phyloP scores from a whole-genome alignment of 2,329 filamentous ascomycete species.

The Colletotrichum incanum region DNA sequence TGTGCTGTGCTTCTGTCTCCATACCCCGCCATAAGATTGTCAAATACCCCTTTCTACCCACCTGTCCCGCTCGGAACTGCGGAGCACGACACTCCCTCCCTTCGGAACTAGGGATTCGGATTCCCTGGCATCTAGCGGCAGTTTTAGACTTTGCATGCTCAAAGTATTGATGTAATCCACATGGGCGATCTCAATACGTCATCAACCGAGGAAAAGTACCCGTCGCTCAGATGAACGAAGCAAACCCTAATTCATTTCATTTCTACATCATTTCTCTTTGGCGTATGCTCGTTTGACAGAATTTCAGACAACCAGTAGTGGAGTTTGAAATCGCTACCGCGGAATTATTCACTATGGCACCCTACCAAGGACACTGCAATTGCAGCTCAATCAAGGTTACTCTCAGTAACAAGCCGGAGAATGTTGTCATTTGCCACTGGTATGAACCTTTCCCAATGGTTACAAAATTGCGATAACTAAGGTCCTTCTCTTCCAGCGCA shows the following conservation, averaged over 20 bases:
- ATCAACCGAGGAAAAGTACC: background rate
- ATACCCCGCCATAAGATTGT: background rate
- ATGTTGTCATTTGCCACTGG: conserved; percentile 33
- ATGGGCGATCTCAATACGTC: background rate
- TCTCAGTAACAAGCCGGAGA: conserved; percentile 28
- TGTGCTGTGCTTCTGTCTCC: background rate
- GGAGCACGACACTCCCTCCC: background rate
- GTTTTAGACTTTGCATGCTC: background rate
- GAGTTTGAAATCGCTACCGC: background rate
- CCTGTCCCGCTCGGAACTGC: background rate
- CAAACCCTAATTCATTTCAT: background rate
- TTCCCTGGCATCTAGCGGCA: background rate
- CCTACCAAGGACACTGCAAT: conserved; percentile 33
- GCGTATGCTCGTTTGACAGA: background rate
- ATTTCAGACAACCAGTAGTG: rapidly evolving
- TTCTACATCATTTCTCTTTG: too few relatives aligned
- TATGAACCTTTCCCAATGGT: background rate
- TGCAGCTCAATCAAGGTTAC: conserved; percentile 30
- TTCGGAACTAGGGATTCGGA: background rate
- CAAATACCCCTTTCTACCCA: background rate
- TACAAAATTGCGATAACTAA: background rate
- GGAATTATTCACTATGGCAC: conserved; percentile 1
- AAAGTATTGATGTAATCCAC: background rate
- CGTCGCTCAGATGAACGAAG: too few relatives aligned
- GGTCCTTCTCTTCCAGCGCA: background rate